Evolutionary conservation across 352 stramenopile species (phyloP).

Genomic region (Phytopythium aichiense): DNA sequence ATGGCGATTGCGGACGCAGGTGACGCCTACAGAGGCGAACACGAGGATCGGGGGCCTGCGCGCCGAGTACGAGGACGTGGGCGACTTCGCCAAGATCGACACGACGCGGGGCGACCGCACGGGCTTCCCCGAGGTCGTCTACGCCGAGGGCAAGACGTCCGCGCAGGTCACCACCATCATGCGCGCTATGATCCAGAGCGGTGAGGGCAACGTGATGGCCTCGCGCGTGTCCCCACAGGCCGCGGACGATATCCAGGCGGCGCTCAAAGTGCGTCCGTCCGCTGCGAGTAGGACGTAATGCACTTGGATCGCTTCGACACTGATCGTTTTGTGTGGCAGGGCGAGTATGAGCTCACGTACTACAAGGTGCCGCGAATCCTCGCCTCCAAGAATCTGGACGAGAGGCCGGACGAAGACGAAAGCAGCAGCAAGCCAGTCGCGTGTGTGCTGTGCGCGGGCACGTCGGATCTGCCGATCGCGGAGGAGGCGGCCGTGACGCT

Average conservation of each 20-base stretch:
- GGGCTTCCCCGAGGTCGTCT: constrained; percentile 95
- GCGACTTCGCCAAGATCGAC: constrained; percentile 84
- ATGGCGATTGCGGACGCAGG: constrained; percentile 4
- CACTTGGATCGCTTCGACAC: not conserved
- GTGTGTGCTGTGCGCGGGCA: constrained; percentile 93
- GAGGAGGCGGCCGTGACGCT: constrained; percentile 96
- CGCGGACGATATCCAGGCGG: constrained; percentile 31
- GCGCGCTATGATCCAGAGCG: constrained; percentile 74
- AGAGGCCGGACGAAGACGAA: not conserved
- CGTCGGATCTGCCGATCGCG: constrained; percentile 93
- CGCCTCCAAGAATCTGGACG: constrained; percentile 32
- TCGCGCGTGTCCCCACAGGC: constrained; percentile 62
- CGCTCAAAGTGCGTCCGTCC: constrained; percentile 30
- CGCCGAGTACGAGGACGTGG: constrained; percentile 50
- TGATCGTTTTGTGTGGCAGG: not conserved
- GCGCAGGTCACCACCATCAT: constrained; percentile 90
- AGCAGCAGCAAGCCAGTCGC: constrained; percentile 16
- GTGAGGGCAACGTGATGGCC: constrained; percentile 69
- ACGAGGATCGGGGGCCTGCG: constrained; percentile 22
- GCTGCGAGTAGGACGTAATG: too few species aligned
- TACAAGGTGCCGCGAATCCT: constrained; percentile 71
- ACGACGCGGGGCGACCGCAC: constrained; percentile 82
- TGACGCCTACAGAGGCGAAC: constrained; percentile 22
- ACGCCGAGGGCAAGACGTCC: constrained; percentile 91
- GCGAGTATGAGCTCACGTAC: constrained; percentile 41